Evolutionary conservation across 768 basidiomycete species (phyloP).

Genomic region (Tremella mesenterica): DNA sequence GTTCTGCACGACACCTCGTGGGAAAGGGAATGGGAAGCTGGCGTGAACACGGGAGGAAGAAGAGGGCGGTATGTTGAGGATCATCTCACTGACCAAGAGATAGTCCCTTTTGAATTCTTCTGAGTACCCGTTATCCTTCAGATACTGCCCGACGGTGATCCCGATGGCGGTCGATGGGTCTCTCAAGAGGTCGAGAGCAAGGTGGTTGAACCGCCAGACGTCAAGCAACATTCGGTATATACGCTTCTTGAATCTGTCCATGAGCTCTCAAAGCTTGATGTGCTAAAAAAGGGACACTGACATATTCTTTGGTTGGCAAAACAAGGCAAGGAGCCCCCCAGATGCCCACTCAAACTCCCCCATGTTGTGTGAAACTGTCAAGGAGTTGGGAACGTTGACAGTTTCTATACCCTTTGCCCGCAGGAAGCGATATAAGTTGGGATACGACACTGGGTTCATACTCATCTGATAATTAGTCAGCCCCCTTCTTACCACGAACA

Average conservation of each 20-base stretch:
- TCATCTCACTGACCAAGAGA: conserved; percentile 53
- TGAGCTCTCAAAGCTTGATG: not conserved
- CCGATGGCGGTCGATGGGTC: conserved; percentile 23
- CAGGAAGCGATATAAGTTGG: conserved; percentile 68
- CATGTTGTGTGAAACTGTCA: conserved; percentile 61
- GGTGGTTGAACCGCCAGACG: conserved; percentile 60
- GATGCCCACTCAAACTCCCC: conserved; percentile 69
- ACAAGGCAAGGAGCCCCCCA: conserved; percentile 48
- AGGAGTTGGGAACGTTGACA: conserved; percentile 63
- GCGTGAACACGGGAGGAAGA: too few relatives aligned
- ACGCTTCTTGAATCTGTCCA: conserved; percentile 32
- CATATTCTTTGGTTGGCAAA: conserved; percentile 56
- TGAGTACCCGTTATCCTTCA: conserved; percentile 59
- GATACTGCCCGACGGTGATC: conserved; percentile 53
- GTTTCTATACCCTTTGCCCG: conserved; percentile 50
- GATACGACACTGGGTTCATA: conserved; percentile 66
- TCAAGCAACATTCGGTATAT: conserved; percentile 42
- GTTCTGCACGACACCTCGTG: too few relatives aligned
- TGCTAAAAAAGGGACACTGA: conserved; percentile 6
- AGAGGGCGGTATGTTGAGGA: too few relatives aligned
- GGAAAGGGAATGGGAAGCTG: too few relatives aligned
- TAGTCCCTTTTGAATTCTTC: conserved; percentile 63
- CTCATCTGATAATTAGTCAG: conserved; percentile 53
- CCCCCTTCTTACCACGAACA: not conserved
- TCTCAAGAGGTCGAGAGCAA: conserved; percentile 51